Base-by-base conservation (phyloP, 371 early-diverging fungal species). In the Dichotomocladium elegans region DNA sequence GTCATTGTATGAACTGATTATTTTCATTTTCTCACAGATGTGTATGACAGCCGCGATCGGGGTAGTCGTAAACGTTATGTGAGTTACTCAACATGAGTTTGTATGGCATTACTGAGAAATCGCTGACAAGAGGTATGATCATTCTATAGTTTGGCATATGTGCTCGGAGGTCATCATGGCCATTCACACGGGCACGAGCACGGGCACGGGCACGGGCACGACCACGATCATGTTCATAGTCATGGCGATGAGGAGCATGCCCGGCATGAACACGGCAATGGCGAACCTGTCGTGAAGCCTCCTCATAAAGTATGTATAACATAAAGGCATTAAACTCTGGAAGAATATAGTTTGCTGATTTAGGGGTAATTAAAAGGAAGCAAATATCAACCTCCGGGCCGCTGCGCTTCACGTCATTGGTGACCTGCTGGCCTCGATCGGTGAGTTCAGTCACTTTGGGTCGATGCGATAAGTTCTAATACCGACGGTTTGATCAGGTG, bases 381-480 rank as follows among this genome's bases (percentile, higher is more conserved):
- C 70, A 21, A 89, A 85, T 53, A 79, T 90, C 49, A 89, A 89
- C 53, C 76, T 90, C 25, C 72, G 83, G 22, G 86, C 91, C 17
- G 88, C 90, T 8, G 81, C 84, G 21, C 74, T 87, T 44, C 93
- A 95, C 65, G 92, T 92, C 27, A 66, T 95, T 35, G 93, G 94
- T 14, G 95, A 95, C 63, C 61, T 94, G 15, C 64, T 94, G 21
- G 88, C 88, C 0, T 91, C 92, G 4, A 66, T 92, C 35, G 95
- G 72, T 72, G 58, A 48, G 41, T 28, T 25, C n/a, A 21, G 12
- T 47, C 29, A 17, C 19, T 4, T 31, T 47, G 42, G n/a, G 34
- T 19, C 5, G 25, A 14, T 25, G 24, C 41, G 27, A 51, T 50
- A 14, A 15, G 37, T 50, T 14, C 31, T 31, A 4, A 12, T 28